These are phyloP conservation scores for Penicillium salamii DNA, from an alignment of 495 filamentous ascomycete species.

Conservation along the genomic window DNA sequence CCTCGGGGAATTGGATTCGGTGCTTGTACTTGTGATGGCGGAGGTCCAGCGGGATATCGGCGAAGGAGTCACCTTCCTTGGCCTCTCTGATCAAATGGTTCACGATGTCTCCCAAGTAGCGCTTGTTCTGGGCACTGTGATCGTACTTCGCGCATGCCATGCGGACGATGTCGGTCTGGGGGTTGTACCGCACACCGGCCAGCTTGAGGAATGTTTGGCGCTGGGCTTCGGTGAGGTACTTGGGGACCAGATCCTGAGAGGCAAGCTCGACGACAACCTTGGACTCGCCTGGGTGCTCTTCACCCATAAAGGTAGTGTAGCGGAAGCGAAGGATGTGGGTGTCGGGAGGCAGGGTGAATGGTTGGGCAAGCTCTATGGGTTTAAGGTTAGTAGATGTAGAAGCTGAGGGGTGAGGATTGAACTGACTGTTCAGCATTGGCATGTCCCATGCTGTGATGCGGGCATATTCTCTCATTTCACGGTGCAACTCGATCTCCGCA, in stretches of 20 bases:
- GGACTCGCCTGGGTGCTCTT: conserved; percentile 82
- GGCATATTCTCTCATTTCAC: conserved; percentile 85
- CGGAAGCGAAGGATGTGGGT: conserved; percentile 78
- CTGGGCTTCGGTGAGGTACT: conserved; percentile 61
- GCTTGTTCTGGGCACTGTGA: conserved; percentile 91
- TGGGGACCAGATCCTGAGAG: conserved; percentile 60
- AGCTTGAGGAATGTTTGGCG: conserved; percentile 83
- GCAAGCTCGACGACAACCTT: conserved; percentile 93
- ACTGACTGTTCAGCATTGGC: conserved; percentile 82
- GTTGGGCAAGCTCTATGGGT: conserved; percentile 70
- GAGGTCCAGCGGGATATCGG: conserved; percentile 86
- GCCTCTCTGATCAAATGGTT: conserved; percentile 70
- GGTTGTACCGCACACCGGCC: conserved; percentile 86
- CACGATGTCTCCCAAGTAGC: conserved; percentile 79
- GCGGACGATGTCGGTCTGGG: conserved; percentile 74
- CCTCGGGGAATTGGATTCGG: conserved; percentile 68
- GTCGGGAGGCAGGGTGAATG: conserved; percentile 68
- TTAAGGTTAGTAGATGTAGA: conserved; percentile 20
- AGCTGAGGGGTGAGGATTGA: not conserved
- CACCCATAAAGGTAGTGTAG: conserved; percentile 96
- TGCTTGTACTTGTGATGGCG: conserved; percentile 75
- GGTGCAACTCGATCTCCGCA: conserved; percentile 81
- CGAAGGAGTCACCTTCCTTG: conserved; percentile 79
- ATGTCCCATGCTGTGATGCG: conserved; percentile 93
- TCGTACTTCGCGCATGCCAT: conserved; percentile 90